phyloP scores from a whole-genome alignment of 2,329 filamentous ascomycete species.

The Penicillium sp. region DNA sequence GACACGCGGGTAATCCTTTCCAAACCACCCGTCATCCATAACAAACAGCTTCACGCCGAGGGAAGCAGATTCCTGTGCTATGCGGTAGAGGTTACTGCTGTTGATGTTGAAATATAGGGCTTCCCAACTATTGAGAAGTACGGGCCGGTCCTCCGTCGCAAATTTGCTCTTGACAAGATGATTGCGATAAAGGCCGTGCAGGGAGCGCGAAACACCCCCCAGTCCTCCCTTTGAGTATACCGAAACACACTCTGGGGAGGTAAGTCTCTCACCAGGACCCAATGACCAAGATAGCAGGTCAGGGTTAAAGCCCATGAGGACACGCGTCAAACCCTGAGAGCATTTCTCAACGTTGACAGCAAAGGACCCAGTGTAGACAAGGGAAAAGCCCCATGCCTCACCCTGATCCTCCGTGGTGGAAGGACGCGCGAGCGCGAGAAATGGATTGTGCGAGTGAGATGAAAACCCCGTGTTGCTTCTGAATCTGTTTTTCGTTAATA shows the following conservation, averaged over 20 bases:
- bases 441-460: constrained; percentile 69
- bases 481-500: constrained; percentile 45
- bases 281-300: constrained; percentile 65
- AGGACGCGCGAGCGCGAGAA: constrained; percentile 63
- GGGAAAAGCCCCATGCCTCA: constrained; percentile 68
- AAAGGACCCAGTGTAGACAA: constrained; percentile 70
- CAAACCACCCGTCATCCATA: constrained; percentile 72
- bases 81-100: constrained; percentile 59
- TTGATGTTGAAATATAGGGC: constrained; percentile 66
- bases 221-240: constrained; percentile 66
- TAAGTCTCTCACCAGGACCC: constrained; percentile 61
- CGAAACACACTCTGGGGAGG: constrained; percentile 67
- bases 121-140: constrained; percentile 71
- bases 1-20: constrained; percentile 64
- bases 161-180: constrained; percentile 66
- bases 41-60: constrained; percentile 68
- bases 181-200: constrained; percentile 67
- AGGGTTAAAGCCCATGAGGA: constrained; percentile 66
- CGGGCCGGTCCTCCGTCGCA: constrained; percentile 58
- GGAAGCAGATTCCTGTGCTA: constrained; percentile 63
- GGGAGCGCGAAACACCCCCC: constrained; percentile 66
- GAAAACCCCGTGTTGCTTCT: constrained; percentile 67
- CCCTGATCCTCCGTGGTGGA: constrained; percentile 66
- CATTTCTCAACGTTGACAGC: constrained; percentile 66
- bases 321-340: constrained; percentile 66